A percentile compares a stretch with the other conserved stretches of the same genome.
Evolutionary conservation across 345 rosid species (phyloP).

Genomic region (Brassica napus): DNA sequence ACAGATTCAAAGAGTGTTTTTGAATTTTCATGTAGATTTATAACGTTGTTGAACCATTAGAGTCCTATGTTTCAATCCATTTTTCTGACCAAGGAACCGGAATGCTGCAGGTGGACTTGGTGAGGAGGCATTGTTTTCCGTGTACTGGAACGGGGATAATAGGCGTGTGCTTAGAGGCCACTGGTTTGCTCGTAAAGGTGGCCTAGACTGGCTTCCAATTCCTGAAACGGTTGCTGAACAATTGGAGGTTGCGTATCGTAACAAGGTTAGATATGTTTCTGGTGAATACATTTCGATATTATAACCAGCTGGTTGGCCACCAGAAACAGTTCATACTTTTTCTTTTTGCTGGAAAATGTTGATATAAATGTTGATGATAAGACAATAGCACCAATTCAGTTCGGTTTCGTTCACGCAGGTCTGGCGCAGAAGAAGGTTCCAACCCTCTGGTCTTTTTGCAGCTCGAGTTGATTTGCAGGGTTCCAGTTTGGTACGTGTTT

Average conservation of each 20-base stretch:
- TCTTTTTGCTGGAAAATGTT: neutral
- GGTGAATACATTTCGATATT: neutral
- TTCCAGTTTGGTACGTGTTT: constrained; percentile 63
- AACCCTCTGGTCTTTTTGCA: constrained; percentile 96
- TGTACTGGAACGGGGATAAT: constrained; percentile 96
- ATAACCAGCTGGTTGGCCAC: neutral
- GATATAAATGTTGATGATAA: constrained; percentile 6
- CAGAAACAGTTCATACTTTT: neutral
- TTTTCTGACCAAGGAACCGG: constrained; percentile 27
- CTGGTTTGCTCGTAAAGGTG: constrained; percentile 97
- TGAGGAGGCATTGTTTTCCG: constrained; percentile 84
- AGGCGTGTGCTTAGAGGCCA: constrained; percentile 97
- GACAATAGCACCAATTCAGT: constrained; percentile 3
- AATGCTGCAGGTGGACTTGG: constrained; percentile 82
- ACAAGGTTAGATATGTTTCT: constrained; percentile 53
- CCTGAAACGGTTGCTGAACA: constrained; percentile 95
- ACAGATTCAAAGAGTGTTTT: too few relatives aligned
- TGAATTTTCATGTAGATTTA: neutral
- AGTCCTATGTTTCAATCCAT: constrained; percentile 2
- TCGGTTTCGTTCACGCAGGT: constrained; percentile 50
- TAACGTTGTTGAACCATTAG: neutral
- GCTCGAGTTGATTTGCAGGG: constrained; percentile 96
- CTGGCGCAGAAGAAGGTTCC: constrained; percentile 95
- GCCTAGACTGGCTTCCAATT: constrained; percentile 93
- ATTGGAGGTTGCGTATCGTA: constrained; percentile 80